A percentile compares a stretch with the other conserved stretches of the same genome.
Evolutionary conservation across 2,329 filamentous ascomycete species (phyloP).

Genomic region (Aureobasidium sp.): DNA sequence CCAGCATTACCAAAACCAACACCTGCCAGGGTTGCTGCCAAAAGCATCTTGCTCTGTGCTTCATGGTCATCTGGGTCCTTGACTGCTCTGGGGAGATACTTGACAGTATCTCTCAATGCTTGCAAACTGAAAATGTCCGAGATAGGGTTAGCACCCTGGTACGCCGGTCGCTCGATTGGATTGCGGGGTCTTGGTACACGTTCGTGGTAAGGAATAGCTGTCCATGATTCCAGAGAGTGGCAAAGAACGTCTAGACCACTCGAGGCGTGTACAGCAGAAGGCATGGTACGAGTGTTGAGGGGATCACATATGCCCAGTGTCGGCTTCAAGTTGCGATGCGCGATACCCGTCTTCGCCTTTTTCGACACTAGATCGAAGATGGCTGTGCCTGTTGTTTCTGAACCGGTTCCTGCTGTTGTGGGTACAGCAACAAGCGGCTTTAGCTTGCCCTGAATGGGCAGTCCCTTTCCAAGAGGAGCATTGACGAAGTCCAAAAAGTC

Average conservation of each 20-base stretch:
- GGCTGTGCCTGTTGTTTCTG: conserved; percentile 93
- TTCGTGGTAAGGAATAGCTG: conserved; percentile 89
- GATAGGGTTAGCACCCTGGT: conserved; percentile 96
- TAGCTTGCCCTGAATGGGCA: conserved; percentile 63
- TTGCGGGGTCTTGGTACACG: conserved; percentile 77
- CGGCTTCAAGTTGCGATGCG: conserved; percentile 91
- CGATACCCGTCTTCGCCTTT: conserved; percentile 90
- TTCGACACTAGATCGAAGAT: conserved; percentile 93
- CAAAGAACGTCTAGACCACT: conserved; percentile 93
- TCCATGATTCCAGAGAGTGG: conserved; percentile 94
- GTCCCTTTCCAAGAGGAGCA: conserved; percentile 79
- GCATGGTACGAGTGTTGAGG: conserved; percentile 94
- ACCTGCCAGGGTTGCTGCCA: conserved; percentile 87
- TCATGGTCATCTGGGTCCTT: conserved; percentile 84
- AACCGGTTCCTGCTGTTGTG: conserved; percentile 80
- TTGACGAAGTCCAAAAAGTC: conserved; percentile 98
- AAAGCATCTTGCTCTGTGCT: conserved; percentile 90
- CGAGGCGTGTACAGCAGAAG: conserved; percentile 81
- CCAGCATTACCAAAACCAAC: conserved; percentile 97
- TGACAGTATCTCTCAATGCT: conserved; percentile 74
- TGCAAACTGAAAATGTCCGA: conserved; percentile 93
- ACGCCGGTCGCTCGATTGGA: conserved; percentile 84
- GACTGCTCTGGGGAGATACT: conserved; percentile 85
- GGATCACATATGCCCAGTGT: conserved; percentile 82
- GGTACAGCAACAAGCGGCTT: conserved; percentile 75